phyloP scores from a whole-genome alignment of 768 basidiomycete genomes.

The Neoboletus brunneissimus region DNA sequence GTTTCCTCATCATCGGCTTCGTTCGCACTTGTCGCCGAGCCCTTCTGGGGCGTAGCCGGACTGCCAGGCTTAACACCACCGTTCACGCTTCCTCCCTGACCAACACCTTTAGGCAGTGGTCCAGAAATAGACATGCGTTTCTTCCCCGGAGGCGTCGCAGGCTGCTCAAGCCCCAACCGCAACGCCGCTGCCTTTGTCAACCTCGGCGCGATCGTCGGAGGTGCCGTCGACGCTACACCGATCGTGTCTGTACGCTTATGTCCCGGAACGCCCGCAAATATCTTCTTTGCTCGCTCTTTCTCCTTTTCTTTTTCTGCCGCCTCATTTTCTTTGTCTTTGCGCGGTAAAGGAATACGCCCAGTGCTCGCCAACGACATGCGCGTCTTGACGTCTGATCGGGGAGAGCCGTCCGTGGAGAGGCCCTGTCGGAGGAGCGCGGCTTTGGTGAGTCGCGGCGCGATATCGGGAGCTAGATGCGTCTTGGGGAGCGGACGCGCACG shows the following conservation, averaged over 20 bases:
- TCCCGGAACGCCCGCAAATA: constrained; percentile 77
- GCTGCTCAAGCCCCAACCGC: constrained; percentile 51
- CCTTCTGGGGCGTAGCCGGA: constrained; percentile 13
- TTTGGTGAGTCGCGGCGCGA: constrained; percentile 72
- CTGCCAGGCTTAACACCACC: constrained; percentile 1
- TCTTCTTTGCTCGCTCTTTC: constrained; percentile 59
- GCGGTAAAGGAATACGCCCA: constrained; percentile 28
- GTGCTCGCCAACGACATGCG: constrained; percentile 37
- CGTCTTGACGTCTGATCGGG: constrained; percentile 16
- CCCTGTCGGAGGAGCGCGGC: constrained; percentile 75
- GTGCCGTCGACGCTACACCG: constrained; percentile 68
- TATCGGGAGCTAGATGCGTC: constrained; percentile 60
- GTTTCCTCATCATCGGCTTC: constrained; percentile 32
- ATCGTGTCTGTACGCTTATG: constrained; percentile 74
- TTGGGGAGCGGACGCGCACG: constrained; percentile 66
- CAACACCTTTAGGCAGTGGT: constrained; percentile 9
- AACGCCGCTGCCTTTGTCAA: constrained; percentile 76
- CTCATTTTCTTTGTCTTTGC: constrained; percentile 28
- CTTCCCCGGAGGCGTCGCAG: constrained; percentile 38
- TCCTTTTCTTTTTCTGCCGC: constrained; percentile 52
- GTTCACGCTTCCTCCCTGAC: neutral
- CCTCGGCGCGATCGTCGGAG: constrained; percentile 67
- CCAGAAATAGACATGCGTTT: constrained; percentile 37
- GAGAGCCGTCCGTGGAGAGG: constrained; percentile 38
- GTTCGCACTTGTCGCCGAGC: constrained; percentile 17